Evolutionary conservation across 768 basidiomycete genomes (phyloP), one percentile per base, ranked within the genome.

Genomic region (Mycena rebaudengoi): DNA sequence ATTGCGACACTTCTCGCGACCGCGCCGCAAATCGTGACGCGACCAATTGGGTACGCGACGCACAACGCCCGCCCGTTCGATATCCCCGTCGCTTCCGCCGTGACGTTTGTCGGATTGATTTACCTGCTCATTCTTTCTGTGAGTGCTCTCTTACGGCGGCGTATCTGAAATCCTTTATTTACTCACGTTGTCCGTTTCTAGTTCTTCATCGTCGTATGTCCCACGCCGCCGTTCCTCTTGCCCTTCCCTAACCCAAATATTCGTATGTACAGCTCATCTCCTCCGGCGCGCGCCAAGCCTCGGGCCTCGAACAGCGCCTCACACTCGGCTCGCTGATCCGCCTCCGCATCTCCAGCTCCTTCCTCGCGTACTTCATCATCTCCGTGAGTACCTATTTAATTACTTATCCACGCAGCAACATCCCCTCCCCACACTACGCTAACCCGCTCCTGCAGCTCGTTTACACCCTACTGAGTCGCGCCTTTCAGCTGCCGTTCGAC

Each of bases 71-170:
- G 79, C 25, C 85, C 85, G 8, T 86, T 86, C 50, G 79, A 86
- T 57, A 70, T 81, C 20, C 77, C 83, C 40, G 81, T 80, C 79
- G 87, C 87, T 11, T 74, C 82, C 5, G 85, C 86, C 3, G 80
- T 85, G 5, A 83, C 82, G n/a, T 87, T 80, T 54, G 83, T 86
- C n/a, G 87, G 87, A 29, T 74, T 88, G 50, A 83, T 88, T 28
- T 87, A 86, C 69, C 78, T 84, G 29, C 71, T 82, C 7, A 82
- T 84, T 33, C 68, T 83, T 16, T 73, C 82, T 4, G 62, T 64
- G 25, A 18, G 62, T 35, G 78, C 76, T 29, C 70, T 23, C 4
- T 10, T 23, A 23, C 13, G 35, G 12, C 26, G n/a, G n/a, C n/a
- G n/a, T n/a, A 12, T 5, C 12, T 7, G 16, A 8, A 37, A 8